Percentiles rank a stretch among this genome's conserved stretches.
Conservation (phyloP, 805 yeast species). For the Zygosaccharomyces gambellarensis region DNA sequence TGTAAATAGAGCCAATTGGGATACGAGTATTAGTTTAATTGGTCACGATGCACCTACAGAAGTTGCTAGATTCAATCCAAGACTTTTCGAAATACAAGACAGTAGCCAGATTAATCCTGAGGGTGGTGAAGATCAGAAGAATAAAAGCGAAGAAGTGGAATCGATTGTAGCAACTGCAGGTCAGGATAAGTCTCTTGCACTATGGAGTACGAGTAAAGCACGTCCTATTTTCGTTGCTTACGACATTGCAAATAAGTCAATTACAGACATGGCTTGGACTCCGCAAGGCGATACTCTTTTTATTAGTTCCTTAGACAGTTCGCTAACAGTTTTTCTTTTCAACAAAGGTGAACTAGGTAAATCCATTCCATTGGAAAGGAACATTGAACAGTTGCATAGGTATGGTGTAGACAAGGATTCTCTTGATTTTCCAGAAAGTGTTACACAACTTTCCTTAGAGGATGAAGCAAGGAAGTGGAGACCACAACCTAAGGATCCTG, state of each 20-base stretch:
- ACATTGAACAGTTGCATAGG: conserved; percentile 64
- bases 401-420: conserved; percentile 88
- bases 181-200: conserved; percentile 80
- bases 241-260: conserved; percentile 68
- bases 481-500: conserved; percentile 9
- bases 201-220: conserved; percentile 78
- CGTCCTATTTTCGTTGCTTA: conserved; percentile 77
- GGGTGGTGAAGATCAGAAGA: conserved; percentile 7
- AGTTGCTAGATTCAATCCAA: conserved; percentile 70
- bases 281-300: conserved; percentile 73
- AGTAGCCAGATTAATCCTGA: conserved; percentile 14
- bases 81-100: conserved; percentile 44
- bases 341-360: conserved; percentile 59
- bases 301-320: conserved; percentile 79
- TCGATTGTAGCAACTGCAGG: conserved; percentile 94
- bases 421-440: conserved; percentile 80
- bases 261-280: conserved; percentile 88
- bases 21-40: conserved; percentile 62
- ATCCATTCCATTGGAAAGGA: conserved; percentile 58
- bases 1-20: conserved; percentile 77
- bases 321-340: conserved; percentile 63
- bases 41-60: conserved; percentile 87
- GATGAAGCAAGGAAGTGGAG: conserved; percentile 47
- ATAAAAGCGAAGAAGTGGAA: conserved; percentile 37
- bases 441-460: conserved; percentile 70